Evolutionary conservation across 306 rosid genomes (phyloP), one percentile per base, ranked within the genome.

Genomic region (Gleditsia sinensis): DNA sequence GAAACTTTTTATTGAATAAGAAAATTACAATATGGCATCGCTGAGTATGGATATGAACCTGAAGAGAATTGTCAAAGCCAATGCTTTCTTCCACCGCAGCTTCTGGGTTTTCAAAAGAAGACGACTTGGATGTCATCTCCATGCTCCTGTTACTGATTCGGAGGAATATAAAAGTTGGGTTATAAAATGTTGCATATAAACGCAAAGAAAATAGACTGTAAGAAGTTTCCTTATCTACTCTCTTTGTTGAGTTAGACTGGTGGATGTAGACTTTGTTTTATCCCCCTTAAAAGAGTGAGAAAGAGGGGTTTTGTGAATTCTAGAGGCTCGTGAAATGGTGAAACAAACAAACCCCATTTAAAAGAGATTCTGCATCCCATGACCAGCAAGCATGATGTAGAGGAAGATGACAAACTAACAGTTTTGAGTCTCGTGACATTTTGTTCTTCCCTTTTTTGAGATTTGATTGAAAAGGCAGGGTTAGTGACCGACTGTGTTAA

Each of bases 401-500:
- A 39, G 59, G 77, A 86, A 81, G 55, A 75, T 81, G 96, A 88
- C 96, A 88, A 87, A 80, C 9, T 30, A 45, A 75, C 64, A 85
- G 74, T 84, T 86, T 39, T 80, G 71, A 76, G 76, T 46, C 94
- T 88, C 97, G 97, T 91, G 94, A 91, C 77, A 62, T 77, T 75
- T 25, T 86, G 83, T 77, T 81, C 39, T 48, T 74, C 32, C 6
- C 66, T 55, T 78, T 77, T 42, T 55, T 43, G 9, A 21, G 32
- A 53, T 61, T 74, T 75, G 6, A 62, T 32, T 71, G 30, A 65
- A 54, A 78, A 79, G 34, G 27, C 19, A 36, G 6, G 24, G 57
- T 76, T 23, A 71, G 58, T 67, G 72, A 71, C 71, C 67, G 74
- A 75, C 69, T 58, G 11, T 9, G 23, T 19, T 51, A 25, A 61